Evolutionary conservation across 305 asterid genomes (phyloP).

Genomic region (Ajuga reptans): DNA sequence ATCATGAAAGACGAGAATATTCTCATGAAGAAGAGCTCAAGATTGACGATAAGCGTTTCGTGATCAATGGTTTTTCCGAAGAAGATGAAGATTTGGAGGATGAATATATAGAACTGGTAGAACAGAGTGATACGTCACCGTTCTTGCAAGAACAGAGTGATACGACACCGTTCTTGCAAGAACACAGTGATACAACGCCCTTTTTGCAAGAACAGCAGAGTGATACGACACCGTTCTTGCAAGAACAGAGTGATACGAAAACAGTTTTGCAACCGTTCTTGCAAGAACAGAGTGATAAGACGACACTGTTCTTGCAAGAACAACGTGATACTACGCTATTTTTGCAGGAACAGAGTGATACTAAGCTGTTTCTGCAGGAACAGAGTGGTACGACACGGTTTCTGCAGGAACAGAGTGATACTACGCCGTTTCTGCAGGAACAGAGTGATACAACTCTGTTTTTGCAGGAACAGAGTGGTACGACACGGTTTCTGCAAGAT

Average conservation of each 20-base stretch:
- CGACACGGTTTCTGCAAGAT: slow-evolving; percentile 6
- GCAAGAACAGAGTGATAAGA: too few relatives aligned
- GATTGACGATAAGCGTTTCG: too few relatives aligned
- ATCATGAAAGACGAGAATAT: neutral
- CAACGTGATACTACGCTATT: too few relatives aligned
- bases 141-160: slow-evolving; percentile 4
- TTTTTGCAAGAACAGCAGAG: neutral
- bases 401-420: too few relatives aligned
- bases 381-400: too few relatives aligned
- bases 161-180: slow-evolving; percentile 7
- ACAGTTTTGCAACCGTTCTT: too few relatives aligned
- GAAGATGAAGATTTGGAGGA: slow-evolving; percentile 28
- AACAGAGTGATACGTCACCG: neutral
- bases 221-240: neutral
- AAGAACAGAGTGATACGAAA: neutral
- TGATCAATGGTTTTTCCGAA: neutral
- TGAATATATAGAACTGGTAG: slow-evolving; percentile 48
- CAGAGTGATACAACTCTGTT: too few relatives aligned
- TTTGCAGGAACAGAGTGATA: too few relatives aligned
- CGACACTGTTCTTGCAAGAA: too few relatives aligned
- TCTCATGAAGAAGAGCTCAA: neutral
- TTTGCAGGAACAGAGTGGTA: neutral
- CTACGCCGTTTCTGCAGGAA: too few relatives aligned
- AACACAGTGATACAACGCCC: neutral
- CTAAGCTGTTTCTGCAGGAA: too few relatives aligned